phyloP scores from a whole-genome alignment of 2,329 filamentous ascomycete species.

The Pseudocercospora vitis region DNA sequence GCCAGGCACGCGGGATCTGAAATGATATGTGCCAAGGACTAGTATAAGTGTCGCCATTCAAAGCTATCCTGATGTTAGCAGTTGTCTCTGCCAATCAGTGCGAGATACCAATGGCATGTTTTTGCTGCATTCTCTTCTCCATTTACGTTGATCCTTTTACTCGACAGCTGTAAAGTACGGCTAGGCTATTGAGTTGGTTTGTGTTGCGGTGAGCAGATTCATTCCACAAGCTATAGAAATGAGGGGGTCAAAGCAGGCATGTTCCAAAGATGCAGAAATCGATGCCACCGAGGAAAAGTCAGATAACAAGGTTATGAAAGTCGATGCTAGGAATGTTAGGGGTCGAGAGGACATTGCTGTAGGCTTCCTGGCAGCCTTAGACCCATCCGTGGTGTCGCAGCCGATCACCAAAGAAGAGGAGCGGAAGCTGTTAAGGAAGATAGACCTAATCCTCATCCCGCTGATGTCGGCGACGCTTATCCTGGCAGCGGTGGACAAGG shows the following conservation, averaged over 20 bases:
- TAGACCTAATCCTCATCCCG: slow-evolving; percentile 16
- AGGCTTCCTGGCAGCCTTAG: slow-evolving; percentile 32
- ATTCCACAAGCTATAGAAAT: neutral
- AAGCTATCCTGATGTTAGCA: no score
- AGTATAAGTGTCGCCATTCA: no score
- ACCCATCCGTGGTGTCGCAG: slow-evolving; percentile 26
- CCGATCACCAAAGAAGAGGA: slow-evolving; percentile 29
- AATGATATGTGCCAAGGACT: no score
- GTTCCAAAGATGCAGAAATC: neutral
- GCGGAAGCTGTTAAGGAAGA: slow-evolving; percentile 9
- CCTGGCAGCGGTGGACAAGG: slow-evolving; percentile 16
- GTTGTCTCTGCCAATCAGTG: no score
- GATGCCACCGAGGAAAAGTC: neutral
- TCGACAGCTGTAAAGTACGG: no score
- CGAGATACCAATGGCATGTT: no score
- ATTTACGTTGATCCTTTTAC: no score
- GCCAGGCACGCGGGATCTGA: neutral
- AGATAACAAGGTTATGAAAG: neutral
- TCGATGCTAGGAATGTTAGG: neutral
- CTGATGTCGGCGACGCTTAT: slow-evolving; percentile 13
- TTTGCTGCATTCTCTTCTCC: no score
- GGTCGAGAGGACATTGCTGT: slow-evolving; percentile 32
- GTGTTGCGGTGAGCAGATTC: neutral
- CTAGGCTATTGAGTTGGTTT: neutral
- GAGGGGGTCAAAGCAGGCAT: neutral